phyloP scores from a whole-genome alignment of 2,329 filamentous ascomycete genomes.

The Pseudopyricularia cyperi region DNA sequence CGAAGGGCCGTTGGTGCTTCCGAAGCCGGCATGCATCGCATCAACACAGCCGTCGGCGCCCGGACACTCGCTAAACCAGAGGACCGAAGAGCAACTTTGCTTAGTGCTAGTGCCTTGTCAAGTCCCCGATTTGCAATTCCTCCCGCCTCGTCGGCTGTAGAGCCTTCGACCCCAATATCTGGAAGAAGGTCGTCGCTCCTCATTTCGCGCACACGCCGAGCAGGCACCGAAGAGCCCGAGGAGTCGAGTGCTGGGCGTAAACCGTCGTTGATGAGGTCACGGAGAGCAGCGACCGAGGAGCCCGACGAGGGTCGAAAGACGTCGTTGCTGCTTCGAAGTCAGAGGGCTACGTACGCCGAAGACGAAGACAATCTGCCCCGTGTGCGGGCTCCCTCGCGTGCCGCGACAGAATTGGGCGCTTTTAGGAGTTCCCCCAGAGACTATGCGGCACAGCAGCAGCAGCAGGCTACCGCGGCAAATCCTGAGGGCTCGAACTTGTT shows the following conservation, averaged over 20 bases:
- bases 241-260: constrained; percentile 25
- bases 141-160: constrained; percentile 12
- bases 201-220: constrained; percentile 26
- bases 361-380: constrained; percentile 36
- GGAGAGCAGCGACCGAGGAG: constrained; percentile 33
- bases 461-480: not conserved
- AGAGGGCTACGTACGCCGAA: constrained; percentile 28
- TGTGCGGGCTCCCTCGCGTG: constrained; percentile 44
- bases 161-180: constrained; percentile 23
- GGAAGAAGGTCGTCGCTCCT: constrained; percentile 41
- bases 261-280: constrained; percentile 29
- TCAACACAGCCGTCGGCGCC: constrained; percentile 16
- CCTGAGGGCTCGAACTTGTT: constrained; percentile 7
- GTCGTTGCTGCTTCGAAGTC: constrained; percentile 27
- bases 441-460: constrained; percentile 11
- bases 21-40: constrained; percentile 24
- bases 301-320: constrained; percentile 32
- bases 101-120: constrained; percentile 29
- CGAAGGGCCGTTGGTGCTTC: constrained; percentile 26
- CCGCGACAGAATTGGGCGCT: constrained; percentile 38
- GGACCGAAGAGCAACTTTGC: constrained; percentile 35
- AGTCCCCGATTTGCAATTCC: constrained; percentile 27
- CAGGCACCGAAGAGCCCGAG: constrained; percentile 35
- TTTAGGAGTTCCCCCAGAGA: constrained; percentile 23
- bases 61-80: constrained; percentile 36